Evolutionary conservation across 345 rosid species (phyloP), one percentile per base, ranked within the genome.

Genomic region (Barbarea vulgaris): DNA sequence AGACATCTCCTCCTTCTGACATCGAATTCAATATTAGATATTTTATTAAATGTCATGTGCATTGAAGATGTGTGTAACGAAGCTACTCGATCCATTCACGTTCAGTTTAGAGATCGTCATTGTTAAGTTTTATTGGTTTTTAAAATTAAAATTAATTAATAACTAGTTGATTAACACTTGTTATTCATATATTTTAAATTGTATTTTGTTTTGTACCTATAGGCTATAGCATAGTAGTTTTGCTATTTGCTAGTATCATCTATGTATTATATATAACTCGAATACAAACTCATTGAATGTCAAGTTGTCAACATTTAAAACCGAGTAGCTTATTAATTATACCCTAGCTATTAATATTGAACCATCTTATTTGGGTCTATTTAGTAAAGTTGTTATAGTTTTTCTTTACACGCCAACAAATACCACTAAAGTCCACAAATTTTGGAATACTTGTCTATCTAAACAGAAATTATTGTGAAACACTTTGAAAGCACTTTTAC

Each of bases 21-120:
- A 58, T 47, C 36, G 56, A 70, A 57, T 70, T 70, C 47, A 33
- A 15, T 46, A 57, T 47, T 47, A 59, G 55, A 68, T 68, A 48
- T 47, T 47, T 47, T 46, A 18, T 69, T 69, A 31, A 58, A 41
- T 58, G 36, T 44, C 56, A 44, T 44, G n/a, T 57, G 46, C 33
- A 69, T 55, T 2, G 24, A 57, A 53, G 50, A 53, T 68, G 17
- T 68, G 17, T 36, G 17, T 68, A 13, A 34, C 59, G 51, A 48
- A 50, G 58, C 33, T 21, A 22, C 17, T 52, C 31, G 57, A 22
- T 22, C 56, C 56, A 51, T 51, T 51, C 56, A 19, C 50, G 19
- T 22, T 5, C n/a, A 22, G 56, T 51, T 51, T 51, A 22, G 30
- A 52, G 17, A 51, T 51, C 8, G 30, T 11, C 15, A 51, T 51